A percentile compares a stretch with the other conserved stretches of the same genome.
phyloP scores from a whole-genome alignment of 495 filamentous ascomycete species.

The Penicillium angulare region DNA sequence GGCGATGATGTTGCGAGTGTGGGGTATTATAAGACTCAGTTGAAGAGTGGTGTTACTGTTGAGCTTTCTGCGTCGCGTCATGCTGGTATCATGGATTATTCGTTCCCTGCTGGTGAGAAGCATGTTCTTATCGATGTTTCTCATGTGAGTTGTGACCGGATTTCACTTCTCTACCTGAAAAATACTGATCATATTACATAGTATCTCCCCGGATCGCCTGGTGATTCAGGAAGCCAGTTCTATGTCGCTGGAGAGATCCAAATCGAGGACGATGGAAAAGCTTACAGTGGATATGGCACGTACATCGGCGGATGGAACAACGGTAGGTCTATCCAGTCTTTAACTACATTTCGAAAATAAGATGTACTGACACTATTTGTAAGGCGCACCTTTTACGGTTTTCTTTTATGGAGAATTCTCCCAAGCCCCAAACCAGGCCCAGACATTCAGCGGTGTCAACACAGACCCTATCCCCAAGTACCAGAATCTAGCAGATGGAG shows the following conservation, averaged over 20 bases:
- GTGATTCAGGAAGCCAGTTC: conserved; percentile 55
- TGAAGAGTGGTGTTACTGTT: conserved; percentile 54
- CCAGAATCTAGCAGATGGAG: conserved; percentile 29
- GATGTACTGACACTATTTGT: conserved; percentile 9
- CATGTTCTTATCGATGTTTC: conserved; percentile 64
- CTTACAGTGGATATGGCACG: conserved; percentile 59
- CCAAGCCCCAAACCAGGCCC: conserved; percentile 30
- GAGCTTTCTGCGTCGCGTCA: conserved; percentile 60
- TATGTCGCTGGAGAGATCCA: conserved; percentile 60
- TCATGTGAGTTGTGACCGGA: conserved; percentile 57
- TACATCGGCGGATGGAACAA: conserved; percentile 62
- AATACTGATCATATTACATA: background rate
- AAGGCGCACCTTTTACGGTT: conserved; percentile 58
- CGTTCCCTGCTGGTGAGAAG: conserved; percentile 48
- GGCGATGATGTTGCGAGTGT: conserved; percentile 52
- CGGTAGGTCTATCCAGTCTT: conserved; percentile 38
- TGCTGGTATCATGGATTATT: conserved; percentile 60
- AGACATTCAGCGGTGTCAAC: conserved; percentile 53
- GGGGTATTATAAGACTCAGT: conserved; percentile 59
- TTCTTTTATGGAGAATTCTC: conserved; percentile 66
- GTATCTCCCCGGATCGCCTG: conserved; percentile 56
- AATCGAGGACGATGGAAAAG: conserved; percentile 42
- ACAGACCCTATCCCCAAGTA: conserved; percentile 36
- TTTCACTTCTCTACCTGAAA: background rate
- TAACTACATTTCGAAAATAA: background rate